Conservation (phyloP, 1,139 yeast genomes). For the Suhomyces kunorum region DNA sequence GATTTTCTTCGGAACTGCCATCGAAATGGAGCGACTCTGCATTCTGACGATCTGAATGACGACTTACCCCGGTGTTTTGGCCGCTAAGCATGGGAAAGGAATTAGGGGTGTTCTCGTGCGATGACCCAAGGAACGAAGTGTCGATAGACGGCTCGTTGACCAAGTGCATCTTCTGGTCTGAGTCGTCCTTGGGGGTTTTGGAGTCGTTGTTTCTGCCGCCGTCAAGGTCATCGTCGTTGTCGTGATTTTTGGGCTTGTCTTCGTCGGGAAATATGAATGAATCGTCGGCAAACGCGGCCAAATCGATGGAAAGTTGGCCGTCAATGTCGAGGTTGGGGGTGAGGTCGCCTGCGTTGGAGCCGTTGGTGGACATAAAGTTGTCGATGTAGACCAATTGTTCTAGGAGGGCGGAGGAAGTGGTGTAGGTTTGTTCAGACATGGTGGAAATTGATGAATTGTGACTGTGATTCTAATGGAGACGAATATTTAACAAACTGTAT, state of each 20-base stretch:
- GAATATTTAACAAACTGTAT: neutral
- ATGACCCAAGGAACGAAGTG: constrained; percentile 7
- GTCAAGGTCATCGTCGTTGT: constrained; percentile 19
- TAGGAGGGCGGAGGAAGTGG: constrained; percentile 63
- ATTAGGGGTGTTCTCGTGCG: constrained; percentile 9
- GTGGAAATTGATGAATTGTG: too few species aligned
- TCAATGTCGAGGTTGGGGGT: constrained; percentile 55
- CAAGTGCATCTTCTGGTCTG: neutral
- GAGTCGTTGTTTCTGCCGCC: neutral
- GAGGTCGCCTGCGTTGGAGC: constrained; percentile 29
- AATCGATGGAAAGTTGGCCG: constrained; percentile 68
- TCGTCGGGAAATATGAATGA: constrained; percentile 78
- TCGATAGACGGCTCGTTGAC: constrained; percentile 6
- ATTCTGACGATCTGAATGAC: neutral
- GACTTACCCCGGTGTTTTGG: neutral
- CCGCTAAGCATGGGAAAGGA: constrained; percentile 6
- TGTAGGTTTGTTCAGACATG: constrained; percentile 11
- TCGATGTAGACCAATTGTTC: constrained; percentile 80
- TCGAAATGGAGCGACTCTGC: neutral
- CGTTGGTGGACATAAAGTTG: constrained; percentile 61
- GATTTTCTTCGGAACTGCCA: neutral
- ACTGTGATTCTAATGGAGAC: too few species aligned
- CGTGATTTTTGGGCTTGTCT: constrained; percentile 53
- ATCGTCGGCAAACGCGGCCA: constrained; percentile 80
- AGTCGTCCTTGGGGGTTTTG: neutral